phyloP scores from a whole-genome alignment of 805 yeast genomes.

The Torulaspora franciscae region DNA sequence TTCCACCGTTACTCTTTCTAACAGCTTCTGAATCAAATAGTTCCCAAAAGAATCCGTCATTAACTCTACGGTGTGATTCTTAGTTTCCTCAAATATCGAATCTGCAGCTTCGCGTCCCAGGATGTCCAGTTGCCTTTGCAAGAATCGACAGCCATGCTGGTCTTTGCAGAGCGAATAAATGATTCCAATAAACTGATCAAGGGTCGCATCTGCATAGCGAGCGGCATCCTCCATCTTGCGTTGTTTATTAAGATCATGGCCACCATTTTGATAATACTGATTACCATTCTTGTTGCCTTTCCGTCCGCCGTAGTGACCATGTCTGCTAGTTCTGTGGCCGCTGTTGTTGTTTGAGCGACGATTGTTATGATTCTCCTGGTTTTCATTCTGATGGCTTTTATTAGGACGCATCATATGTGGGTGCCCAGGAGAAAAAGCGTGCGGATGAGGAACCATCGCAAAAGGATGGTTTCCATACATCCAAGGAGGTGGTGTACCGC shows the following conservation, averaged over 20 bases:
- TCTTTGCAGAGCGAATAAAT: constrained; percentile 83
- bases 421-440: constrained; percentile 20
- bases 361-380: constrained; percentile 15
- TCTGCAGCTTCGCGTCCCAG: constrained; percentile 60
- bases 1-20: constrained; percentile 66
- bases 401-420: constrained; percentile 18
- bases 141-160: constrained; percentile 92
- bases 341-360: constrained; percentile 15
- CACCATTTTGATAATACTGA: constrained; percentile 10
- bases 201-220: constrained; percentile 59
- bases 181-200: constrained; percentile 65
- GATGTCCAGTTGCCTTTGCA: constrained; percentile 79
- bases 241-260: constrained; percentile 20
- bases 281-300: constrained; percentile 13
- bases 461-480: constrained; percentile 31
- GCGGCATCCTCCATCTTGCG: constrained; percentile 56
- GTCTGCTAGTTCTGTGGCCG: constrained; percentile 25
- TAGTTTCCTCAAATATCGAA: constrained; percentile 75
- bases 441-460: constrained; percentile 31
- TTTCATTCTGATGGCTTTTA: constrained; percentile 3
- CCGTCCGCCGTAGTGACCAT: constrained; percentile 11
- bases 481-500: constrained; percentile 35
- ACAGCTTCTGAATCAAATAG: constrained; percentile 82
- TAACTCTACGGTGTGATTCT: constrained; percentile 70
- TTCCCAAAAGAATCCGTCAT: constrained; percentile 98